A percentile compares a stretch with the other conserved stretches of the same genome.
phyloP scores from a whole-genome alignment of 2,329 filamentous ascomycete species.

The Chaetomiaceae sp. region DNA sequence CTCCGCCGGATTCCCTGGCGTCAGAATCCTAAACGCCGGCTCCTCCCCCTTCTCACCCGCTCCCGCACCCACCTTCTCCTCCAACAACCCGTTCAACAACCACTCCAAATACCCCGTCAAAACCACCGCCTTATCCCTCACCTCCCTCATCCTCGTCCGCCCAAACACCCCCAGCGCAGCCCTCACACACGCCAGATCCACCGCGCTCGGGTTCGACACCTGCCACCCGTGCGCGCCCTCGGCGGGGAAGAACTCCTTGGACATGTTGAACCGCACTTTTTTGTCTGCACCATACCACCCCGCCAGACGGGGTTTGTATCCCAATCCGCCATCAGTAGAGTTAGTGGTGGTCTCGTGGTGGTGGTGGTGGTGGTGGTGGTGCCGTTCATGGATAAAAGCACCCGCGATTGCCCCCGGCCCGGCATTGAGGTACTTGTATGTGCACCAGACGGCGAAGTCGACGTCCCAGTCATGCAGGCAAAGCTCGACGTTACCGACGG shows the following conservation, averaged over 20 bases:
- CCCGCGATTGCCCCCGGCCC: slow-evolving; percentile 79
- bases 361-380: slow-evolving; percentile 54
- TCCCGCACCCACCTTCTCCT: slow-evolving; percentile 28
- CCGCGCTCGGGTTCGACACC: slow-evolving; percentile 75
- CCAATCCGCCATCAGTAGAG: slow-evolving; percentile 22
- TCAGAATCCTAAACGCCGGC: slow-evolving; percentile 59
- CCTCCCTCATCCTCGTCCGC: slow-evolving; percentile 61
- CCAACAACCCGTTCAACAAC: slow-evolving; percentile 49
- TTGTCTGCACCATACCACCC: slow-evolving; percentile 90
- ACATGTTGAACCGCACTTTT: slow-evolving; percentile 73
- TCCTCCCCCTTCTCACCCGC: slow-evolving; percentile 28
- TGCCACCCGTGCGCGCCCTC: slow-evolving; percentile 77
- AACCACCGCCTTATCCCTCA: slow-evolving; percentile 67
- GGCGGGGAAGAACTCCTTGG: slow-evolving; percentile 72
- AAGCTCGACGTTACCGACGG: slow-evolving; percentile 77
- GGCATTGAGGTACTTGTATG: slow-evolving; percentile 89
- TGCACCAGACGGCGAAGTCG: slow-evolving; percentile 90
- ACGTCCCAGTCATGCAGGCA: slow-evolving; percentile 82
- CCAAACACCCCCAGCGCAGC: slow-evolving; percentile 71
- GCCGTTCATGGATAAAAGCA: slow-evolving; percentile 72
- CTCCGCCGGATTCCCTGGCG: slow-evolving; percentile 62
- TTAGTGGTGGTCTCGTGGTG: too few species aligned
- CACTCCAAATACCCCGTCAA: slow-evolving; percentile 74
- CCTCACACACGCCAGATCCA: slow-evolving; percentile 71
- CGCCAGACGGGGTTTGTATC: slow-evolving; percentile 62